phyloP scores from a whole-genome alignment of 805 yeast species.

The Starmera pachycereana region DNA sequence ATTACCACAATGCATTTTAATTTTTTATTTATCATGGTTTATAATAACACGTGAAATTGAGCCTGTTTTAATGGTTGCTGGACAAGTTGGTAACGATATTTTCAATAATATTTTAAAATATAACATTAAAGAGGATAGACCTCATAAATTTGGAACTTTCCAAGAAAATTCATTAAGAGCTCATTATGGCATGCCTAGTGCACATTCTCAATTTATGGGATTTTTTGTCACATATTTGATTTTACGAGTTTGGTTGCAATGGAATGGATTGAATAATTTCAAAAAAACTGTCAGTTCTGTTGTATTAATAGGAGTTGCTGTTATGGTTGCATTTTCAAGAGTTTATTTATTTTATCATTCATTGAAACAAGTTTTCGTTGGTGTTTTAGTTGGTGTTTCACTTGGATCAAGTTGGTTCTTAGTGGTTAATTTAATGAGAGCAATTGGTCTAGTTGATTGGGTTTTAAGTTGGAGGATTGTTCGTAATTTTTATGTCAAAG shows the following conservation, averaged over 20 bases:
- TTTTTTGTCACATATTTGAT: constrained; percentile 54
- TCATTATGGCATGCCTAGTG: constrained; percentile 93
- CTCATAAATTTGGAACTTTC: constrained; percentile 31
- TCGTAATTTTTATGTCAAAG: constrained; percentile 44
- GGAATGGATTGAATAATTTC: constrained; percentile 25
- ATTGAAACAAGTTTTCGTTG: constrained; percentile 61
- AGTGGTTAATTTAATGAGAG: constrained; percentile 44
- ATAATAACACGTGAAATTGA: constrained; percentile 75
- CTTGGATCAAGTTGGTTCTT: constrained; percentile 51
- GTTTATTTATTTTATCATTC: constrained; percentile 76
- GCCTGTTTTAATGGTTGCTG: constrained; percentile 72
- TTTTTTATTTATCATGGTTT: constrained; percentile 79
- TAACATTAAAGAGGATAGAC: constrained; percentile 63
- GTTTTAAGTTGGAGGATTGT: constrained; percentile 48
- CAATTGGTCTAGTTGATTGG: constrained; percentile 59
- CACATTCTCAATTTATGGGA: constrained; percentile 95
- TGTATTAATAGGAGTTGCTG: constrained; percentile 18
- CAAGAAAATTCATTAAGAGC: constrained; percentile 34
- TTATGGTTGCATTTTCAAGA: constrained; percentile 55
- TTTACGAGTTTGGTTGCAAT: constrained; percentile 31
- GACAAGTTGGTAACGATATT: constrained; percentile 74
- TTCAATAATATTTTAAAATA: constrained; percentile 60
- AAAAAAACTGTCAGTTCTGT: constrained; percentile 23
- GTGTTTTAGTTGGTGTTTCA: constrained; percentile 50
- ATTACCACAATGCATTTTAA: constrained; percentile 67